Evolutionary conservation across 148 eudicot genomes (phyloP).

Genomic region (Rhododendron henanense): DNA sequence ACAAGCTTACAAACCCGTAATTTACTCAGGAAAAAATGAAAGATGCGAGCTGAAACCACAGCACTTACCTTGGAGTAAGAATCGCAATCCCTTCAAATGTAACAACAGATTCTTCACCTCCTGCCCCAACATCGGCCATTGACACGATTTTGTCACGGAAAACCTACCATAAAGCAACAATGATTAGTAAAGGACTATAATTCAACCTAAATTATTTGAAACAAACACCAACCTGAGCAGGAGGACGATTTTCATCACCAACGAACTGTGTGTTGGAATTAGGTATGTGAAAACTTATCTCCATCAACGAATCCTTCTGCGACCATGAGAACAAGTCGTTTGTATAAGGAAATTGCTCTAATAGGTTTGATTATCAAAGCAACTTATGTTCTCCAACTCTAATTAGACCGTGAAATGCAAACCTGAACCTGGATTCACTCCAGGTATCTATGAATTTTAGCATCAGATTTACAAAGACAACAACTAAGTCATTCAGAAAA

Average conservation of each 20-base stretch:
- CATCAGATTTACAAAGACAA: not conserved
- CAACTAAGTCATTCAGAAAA: not conserved
- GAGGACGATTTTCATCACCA: conserved; percentile 89
- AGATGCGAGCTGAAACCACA: not conserved
- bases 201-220: not conserved
- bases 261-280: conserved; percentile 90
- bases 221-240: conserved; percentile 66
- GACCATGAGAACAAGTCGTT: conserved; percentile 1
- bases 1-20: not conserved
- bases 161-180: conserved; percentile 43
- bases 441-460: not conserved
- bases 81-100: conserved; percentile 86
- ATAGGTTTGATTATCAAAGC: not conserved
- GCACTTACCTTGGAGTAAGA: conserved; percentile 83
- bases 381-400: not conserved
- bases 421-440: not conserved
- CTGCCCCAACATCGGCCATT: conserved; percentile 88
- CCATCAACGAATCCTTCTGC: conserved; percentile 99
- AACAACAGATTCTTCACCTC: conserved; percentile 89
- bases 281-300: conserved; percentile 90
- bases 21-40: not conserved
- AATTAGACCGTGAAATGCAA: not conserved
- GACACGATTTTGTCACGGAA: conserved; percentile 86
- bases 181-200: not conserved
- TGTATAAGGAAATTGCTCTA: not conserved